Evolutionary conservation across 768 basidiomycete species (phyloP), one percentile per base, ranked within the genome.

Genomic region (Termitomyces sp.): DNA sequence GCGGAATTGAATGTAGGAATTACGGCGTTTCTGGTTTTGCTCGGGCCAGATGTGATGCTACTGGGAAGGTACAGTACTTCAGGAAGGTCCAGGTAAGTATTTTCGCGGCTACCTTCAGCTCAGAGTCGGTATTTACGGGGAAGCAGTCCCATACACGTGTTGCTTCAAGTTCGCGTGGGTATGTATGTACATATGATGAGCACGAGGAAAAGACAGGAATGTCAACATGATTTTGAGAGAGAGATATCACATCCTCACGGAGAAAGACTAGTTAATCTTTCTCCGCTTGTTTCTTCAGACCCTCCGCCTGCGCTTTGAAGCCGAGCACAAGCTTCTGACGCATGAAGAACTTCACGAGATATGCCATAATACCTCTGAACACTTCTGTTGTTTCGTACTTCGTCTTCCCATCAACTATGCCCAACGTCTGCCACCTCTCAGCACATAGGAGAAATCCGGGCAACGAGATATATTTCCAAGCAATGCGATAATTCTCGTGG

Each of bases 1-100:
- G 77, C 75, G 20, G 78, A 82, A 60, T 73, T 99, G 64, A 81
- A 95, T 69, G 69, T 56, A 18, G 71, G 74, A 4, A 76, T 98
- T 55, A 76, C 77, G 24, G 74, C 73, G 7, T 89, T 92, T 64
- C 66, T 98, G 44, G 72, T 80, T 43, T 69, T 87, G 43, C 75
- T 99, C 16, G 91, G 92, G 2, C 87, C 86, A 9, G 90, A 89
- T 77, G 71, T 98, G 43, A 78, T 93, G 73, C 92, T 0, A 82
- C 92, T 0, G 87, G 85, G 20, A 94, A 89, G 68, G 82, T 92
- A 9, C 67, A n/a, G n/a, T n/a, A n/a, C n/a, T n/a, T n/a, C n/a
- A n/a, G n/a, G n/a, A n/a, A n/a, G n/a, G n/a, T n/a, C n/a, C n/a
- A n/a, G n/a, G n/a, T n/a, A n/a, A n/a, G n/a, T n/a, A n/a, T n/a